phyloP scores from a whole-genome alignment of 179 eudicot species.

The Silene noctiflora region DNA sequence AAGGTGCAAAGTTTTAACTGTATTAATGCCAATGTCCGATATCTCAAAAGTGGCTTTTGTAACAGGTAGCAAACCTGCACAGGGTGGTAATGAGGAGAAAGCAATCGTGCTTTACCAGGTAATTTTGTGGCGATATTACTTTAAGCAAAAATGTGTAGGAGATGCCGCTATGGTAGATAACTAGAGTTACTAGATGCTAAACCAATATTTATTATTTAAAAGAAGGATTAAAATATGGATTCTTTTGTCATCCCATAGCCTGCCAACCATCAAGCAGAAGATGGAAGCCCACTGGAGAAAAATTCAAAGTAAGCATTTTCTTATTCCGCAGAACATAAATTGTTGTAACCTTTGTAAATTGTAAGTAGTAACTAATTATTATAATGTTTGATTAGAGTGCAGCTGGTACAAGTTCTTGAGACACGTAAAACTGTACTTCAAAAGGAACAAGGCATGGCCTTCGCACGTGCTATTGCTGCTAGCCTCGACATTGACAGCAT shows the following conservation, averaged over 20 bases:
- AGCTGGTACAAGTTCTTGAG: conserved; percentile 82
- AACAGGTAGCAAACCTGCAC: no score
- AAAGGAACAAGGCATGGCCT: conserved; percentile 99
- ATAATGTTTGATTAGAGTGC: conserved; percentile 52
- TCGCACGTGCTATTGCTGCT: conserved; percentile 98
- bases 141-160: no score
- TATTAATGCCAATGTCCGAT: no score
- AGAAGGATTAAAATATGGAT: conserved; percentile 11
- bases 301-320: conserved; percentile 63
- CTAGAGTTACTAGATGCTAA: no score
- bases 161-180: no score
- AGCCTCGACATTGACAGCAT: conserved; percentile 76
- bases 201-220: no score
- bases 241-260: conserved; percentile 45
- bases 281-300: conserved; percentile 46
- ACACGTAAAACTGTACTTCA: conserved; percentile 75
- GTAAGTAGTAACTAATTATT: conserved; percentile 22
- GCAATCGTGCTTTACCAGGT: conserved; percentile 95
- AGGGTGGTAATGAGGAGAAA: conserved; percentile 44
- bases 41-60: no score
- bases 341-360: neutral
- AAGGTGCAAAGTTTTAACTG: no score
- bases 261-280: conserved; percentile 41
- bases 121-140: conserved; percentile 18
- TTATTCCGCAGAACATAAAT: neutral